These are phyloP conservation scores for Parathielavia hyrcaniae DNA, from an alignment of 495 filamentous ascomycete species.

Conservation along the genomic window DNA sequence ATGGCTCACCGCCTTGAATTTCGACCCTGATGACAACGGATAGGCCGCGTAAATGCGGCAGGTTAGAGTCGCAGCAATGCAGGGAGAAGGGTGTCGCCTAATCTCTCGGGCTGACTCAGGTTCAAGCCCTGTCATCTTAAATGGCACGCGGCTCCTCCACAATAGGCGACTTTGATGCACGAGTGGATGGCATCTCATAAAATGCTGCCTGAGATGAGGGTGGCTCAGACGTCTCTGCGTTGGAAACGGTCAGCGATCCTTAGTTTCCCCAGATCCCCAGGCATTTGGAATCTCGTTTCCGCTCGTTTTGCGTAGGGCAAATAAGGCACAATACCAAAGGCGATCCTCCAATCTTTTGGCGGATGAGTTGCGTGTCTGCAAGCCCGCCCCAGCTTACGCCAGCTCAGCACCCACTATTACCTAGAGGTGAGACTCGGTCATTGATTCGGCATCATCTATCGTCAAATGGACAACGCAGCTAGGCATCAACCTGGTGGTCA, in stretches of 20 bases:
- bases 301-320: not conserved
- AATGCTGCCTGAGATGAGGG: slow-evolving; percentile 10
- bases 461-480: not conserved
- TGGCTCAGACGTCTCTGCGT: slow-evolving; percentile 2
- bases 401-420: not conserved
- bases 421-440: not conserved
- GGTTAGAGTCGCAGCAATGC: not conserved
- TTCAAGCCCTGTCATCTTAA: not conserved
- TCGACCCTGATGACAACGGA: not conserved
- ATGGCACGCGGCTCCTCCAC: not conserved
- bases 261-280: not conserved
- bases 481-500: not conserved
- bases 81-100: slow-evolving; percentile 1
- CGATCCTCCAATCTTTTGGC: not conserved
- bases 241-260: not conserved
- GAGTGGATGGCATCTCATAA: too few species aligned
- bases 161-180: slow-evolving; percentile 4
- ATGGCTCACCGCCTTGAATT: not conserved
- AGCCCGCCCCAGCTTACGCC: not conserved
- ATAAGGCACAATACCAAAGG: not conserved
- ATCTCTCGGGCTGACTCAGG: slow-evolving; percentile 13
- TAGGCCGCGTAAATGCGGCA: not conserved
- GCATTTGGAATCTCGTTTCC: not conserved
- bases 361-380: slow-evolving; percentile 1
- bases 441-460: not conserved